These are phyloP conservation scores for Marchantia polymorpha DNA, from an alignment of 225 moss, liverwort and hornwort species.

Conservation along the genomic window DNA sequence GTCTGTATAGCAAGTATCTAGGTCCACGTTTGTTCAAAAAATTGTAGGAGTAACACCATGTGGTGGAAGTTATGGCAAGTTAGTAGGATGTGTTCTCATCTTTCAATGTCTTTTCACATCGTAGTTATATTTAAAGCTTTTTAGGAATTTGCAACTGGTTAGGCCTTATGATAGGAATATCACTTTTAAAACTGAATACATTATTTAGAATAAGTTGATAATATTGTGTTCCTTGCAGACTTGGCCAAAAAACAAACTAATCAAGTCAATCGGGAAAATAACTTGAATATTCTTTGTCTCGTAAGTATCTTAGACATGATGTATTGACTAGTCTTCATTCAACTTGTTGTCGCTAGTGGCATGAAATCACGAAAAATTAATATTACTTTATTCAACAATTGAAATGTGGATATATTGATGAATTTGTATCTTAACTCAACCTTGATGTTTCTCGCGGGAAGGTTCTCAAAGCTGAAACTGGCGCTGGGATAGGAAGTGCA, in stretches of 20 bases:
- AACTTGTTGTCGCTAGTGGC: neutral
- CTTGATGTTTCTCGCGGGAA: constrained; percentile 3
- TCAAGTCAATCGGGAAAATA: constrained; percentile 7
- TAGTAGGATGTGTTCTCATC: too few relatives aligned
- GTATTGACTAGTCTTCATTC: neutral
- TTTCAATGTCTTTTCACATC: too few relatives aligned
- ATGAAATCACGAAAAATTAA: neutral
- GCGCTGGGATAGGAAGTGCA: constrained; percentile 27
- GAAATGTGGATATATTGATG: neutral
- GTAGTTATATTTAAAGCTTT: too few relatives aligned
- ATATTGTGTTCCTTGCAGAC: constrained; percentile 5
- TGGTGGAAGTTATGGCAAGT: too few relatives aligned
- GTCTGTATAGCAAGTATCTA: too few relatives aligned
- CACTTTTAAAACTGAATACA: too few relatives aligned
- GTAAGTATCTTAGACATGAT: constrained; percentile 14
- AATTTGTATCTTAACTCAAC: neutral
- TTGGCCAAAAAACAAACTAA: constrained; percentile 13
- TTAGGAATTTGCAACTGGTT: too few relatives aligned
- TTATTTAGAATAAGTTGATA: too few relatives aligned
- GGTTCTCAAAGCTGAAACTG: constrained; percentile 44
- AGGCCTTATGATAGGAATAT: too few relatives aligned
- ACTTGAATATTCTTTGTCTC: constrained; percentile 30
- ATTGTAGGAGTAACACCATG: too few relatives aligned
- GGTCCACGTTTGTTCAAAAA: too few relatives aligned
- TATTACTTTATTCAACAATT: neutral